Evolutionary conservation across 306 rosid genomes (phyloP).

Genomic region (Dicorynia guianensis): DNA sequence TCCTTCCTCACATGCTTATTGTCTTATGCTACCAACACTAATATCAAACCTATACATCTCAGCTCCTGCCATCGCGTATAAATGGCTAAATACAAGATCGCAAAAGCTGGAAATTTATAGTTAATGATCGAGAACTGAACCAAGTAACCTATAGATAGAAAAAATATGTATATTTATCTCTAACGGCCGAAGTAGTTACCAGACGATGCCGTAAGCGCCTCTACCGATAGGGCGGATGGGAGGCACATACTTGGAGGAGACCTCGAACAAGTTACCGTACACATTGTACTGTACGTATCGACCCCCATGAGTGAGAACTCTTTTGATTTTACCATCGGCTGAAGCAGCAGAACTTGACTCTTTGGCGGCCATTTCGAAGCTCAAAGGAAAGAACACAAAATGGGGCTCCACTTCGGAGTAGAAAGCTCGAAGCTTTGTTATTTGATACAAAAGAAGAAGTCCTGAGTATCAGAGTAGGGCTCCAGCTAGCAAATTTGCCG

Average conservation of each 20-base stretch:
- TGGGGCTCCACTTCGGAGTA: not conserved
- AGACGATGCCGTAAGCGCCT: constrained; percentile 94
- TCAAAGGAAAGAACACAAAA: not conserved
- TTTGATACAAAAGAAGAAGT: not conserved
- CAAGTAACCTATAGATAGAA: too few species aligned
- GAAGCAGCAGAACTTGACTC: constrained; percentile 65
- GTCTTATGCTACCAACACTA: too few species aligned
- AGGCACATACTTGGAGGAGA: constrained; percentile 87
- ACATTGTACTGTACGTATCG: constrained; percentile 91
- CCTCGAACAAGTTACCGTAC: constrained; percentile 95
- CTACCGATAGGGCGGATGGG: constrained; percentile 95
- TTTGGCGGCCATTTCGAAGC: constrained; percentile 49
- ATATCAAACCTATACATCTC: too few species aligned
- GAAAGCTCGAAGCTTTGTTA: not conserved
- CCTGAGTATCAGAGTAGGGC: too few species aligned
- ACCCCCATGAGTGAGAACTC: constrained; percentile 86
- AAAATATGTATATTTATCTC: not conserved
- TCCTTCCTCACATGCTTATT: too few species aligned
- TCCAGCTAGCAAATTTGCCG: too few species aligned
- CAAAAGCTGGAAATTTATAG: too few species aligned
- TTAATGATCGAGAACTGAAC: too few species aligned
- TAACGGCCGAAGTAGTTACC: constrained; percentile 51
- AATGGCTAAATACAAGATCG: too few species aligned
- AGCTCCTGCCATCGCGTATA: too few species aligned
- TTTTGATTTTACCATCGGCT: constrained; percentile 51